Conservation (phyloP, 2,329 filamentous ascomycete species). For the Periconia sp. region DNA sequence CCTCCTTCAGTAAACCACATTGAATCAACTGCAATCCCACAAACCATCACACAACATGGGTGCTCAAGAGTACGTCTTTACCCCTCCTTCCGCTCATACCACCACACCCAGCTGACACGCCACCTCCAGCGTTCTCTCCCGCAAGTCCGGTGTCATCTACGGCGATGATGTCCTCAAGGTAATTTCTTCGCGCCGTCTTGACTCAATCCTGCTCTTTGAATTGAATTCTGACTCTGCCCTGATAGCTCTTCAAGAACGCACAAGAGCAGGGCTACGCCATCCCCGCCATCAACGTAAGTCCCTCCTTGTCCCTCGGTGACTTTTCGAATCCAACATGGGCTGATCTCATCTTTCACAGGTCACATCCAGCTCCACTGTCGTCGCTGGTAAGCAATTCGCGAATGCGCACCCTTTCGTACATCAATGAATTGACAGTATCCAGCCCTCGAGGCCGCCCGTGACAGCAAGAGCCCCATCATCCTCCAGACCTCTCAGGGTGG, state of each 20-base stretch:
- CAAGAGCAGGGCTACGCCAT: constrained; percentile 67
- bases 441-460: constrained; percentile 90
- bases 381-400: constrained; percentile 43
- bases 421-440: constrained; percentile 43
- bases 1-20: neutral
- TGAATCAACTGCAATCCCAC: neutral
- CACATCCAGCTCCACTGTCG: constrained; percentile 85
- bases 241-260: constrained; percentile 80
- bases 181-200: neutral
- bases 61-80: constrained; percentile 19
- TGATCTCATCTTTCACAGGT: constrained; percentile 55
- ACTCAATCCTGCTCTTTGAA: neutral
- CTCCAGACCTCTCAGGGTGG: constrained; percentile 87
- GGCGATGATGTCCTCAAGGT: constrained; percentile 62
- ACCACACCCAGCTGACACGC: constrained; percentile 1
- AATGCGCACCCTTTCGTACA: neutral
- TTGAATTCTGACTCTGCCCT: constrained; percentile 1
- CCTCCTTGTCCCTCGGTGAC: neutral
- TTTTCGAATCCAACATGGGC: neutral
- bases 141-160: constrained; percentile 65
- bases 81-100: neutral
- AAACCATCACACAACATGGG: constrained; percentile 18
- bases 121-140: constrained; percentile 48
- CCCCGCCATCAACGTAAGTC: constrained; percentile 38
- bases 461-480: constrained; percentile 88